Evolutionary conservation across 169 alveolate species (phyloP), one percentile per base, ranked within the genome.

Genomic region (Cryptosporidium canis): DNA sequence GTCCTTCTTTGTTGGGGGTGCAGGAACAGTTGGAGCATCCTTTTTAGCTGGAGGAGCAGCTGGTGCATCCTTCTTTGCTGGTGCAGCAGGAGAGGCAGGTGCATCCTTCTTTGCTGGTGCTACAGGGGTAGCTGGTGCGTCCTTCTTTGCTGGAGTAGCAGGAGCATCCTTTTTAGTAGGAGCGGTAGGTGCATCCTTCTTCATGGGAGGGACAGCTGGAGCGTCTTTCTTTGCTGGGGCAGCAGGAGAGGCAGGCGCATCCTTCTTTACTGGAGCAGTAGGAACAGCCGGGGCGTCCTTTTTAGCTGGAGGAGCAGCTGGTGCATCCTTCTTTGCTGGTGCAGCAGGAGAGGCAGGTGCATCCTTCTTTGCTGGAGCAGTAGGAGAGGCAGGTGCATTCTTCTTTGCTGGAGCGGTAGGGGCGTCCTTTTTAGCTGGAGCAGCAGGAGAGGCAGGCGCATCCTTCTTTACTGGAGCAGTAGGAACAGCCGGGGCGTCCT

Each of bases 11-110:
- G 35, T 29, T 3, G 66, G 66, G 24, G 66, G 66, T 21, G 67
- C 67, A 61, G 66, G 66, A 6, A 37, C 67, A 61, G 68, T 44
- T 31, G 68, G 68, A 31, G 47, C 68, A 5, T 61, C 47, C n/a
- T 61, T 61, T 14, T 24, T 61, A 8, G 65, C n/a, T 0, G 33
- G 27, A 1, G 67, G 67, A 0, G 43, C 67, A 56, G 44, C 43
- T 56, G 67, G 67, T 1, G 43, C 67, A 5, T 56, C 67, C 43
- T 56, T 55, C 35, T 55, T 21, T 29, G 43, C 43, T 0, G 67
- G 67, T 0, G 43, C 14, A 0, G 27, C 67, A 16, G n/a, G n/a
- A n/a, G n/a, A n/a, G n/a, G n/a, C n/a, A n/a, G n/a, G n/a, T 18
- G 11, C 70, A 27, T 29, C 1, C 70, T 63, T 63, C 37, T 63